Percentiles rank a stretch among this genome's conserved stretches.
Conservation (phyloP, 2,329 filamentous ascomycete species). For the Arthrobotrys pseudoclavata region DNA sequence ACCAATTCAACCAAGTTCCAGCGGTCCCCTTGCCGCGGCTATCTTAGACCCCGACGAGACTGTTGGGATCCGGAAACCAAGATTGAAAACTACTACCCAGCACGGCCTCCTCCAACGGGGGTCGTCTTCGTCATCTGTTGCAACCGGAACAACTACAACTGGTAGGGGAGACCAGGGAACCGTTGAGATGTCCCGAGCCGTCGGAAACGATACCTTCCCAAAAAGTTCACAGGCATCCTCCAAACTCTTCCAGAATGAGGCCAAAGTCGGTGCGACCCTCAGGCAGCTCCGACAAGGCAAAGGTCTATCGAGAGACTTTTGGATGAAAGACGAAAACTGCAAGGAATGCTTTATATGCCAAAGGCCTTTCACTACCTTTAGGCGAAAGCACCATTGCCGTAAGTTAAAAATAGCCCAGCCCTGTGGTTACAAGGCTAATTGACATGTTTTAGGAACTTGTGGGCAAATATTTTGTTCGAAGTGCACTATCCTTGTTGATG, state of each 20-base stretch:
- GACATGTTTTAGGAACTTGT: slow-evolving; percentile 72
- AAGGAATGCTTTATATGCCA: slow-evolving; percentile 97
- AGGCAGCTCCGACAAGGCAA: slow-evolving; percentile 84
- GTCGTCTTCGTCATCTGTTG: slow-evolving; percentile 54
- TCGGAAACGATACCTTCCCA: slow-evolving; percentile 39
- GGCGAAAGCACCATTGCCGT: slow-evolving; percentile 95
- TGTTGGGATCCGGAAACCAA: slow-evolving; percentile 24
- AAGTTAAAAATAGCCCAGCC: slow-evolving; percentile 66
- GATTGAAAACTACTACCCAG: slow-evolving; percentile 40
- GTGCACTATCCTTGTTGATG: slow-evolving; percentile 91
- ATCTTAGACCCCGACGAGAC: slow-evolving; percentile 42
- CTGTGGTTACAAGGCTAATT: background rate
- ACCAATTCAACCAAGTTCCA: slow-evolving; percentile 26
- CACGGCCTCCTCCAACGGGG: slow-evolving; percentile 54
- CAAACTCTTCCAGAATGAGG: slow-evolving; percentile 64
- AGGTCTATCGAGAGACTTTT: slow-evolving; percentile 87
- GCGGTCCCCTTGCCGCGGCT: slow-evolving; percentile 2
- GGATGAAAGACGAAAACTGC: slow-evolving; percentile 99
- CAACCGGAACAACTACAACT: slow-evolving; percentile 56
- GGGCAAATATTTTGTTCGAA: slow-evolving; percentile 99
- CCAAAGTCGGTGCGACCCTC: slow-evolving; percentile 65
- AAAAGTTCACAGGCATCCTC: slow-evolving; percentile 53
- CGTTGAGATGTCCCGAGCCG: slow-evolving; percentile 52
- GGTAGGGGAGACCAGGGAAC: slow-evolving; percentile 48
- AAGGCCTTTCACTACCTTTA: slow-evolving; percentile 89